Evolutionary conservation across 495 filamentous ascomycete species (phyloP), one percentile per base, ranked within the genome.

Genomic region (Aspergillus bridgeri): DNA sequence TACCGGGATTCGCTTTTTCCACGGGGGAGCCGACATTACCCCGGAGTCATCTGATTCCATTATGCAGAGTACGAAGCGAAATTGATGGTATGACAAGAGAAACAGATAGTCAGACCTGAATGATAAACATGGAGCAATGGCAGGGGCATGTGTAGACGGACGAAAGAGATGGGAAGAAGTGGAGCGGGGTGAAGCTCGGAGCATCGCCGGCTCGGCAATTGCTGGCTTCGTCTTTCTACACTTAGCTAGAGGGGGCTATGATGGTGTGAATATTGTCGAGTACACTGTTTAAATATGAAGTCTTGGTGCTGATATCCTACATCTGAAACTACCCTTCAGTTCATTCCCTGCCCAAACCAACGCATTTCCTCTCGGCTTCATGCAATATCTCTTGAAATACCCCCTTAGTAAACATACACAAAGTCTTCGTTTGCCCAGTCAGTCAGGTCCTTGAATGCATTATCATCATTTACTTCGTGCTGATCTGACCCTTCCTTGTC

Each of bases 371-470:
- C 17, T 4, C 33, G 33, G 9, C 33, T 15, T 15, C 9, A 38
- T 9, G 33, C 11, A 7, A 7, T 18, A 1, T 6, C 6, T 7
- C 23, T 11, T 22, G 33, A 20, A 23, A n/a, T 9, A 5, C 63
- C 62, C 4, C 46, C 44, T 3, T 74, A 83, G 51, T 83, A 83
- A 19, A 85, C 81, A 62, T 81, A 83, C 22, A 84, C 79, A 60
- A 84, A 84, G 45, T 84, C 80, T 61, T 84, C 82, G 38, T 85
- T 84, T 60, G 71, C 66, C 62, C 75, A 61, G 62, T 84, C 81
- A 3, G 81, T 79, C 58, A 81, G 68, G 60, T 83, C 80, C n/a
- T 73, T 74, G 62, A 79, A 78, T 8, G 73, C 71, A 51, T 78
- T 81, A 49, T 83, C 83, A n/a, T 79, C 71, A 2, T 66, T 72